Evolutionary conservation across 2,329 filamentous ascomycete genomes (phyloP), one percentile per base, ranked within the genome.

Genomic region (Cadophora sp.): DNA sequence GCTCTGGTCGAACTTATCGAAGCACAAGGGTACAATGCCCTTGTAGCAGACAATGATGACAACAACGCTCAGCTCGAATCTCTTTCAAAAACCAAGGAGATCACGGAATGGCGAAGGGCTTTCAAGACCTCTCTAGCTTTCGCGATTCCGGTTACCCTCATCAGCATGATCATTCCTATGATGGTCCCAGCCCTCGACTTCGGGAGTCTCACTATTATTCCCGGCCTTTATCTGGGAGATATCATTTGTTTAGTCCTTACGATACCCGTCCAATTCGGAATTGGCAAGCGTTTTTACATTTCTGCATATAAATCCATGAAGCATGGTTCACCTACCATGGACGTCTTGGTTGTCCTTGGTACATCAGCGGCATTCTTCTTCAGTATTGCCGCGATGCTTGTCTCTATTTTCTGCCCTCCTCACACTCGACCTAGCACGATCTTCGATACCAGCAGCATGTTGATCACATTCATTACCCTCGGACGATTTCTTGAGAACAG

Each of bases 391-490:
- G 88, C 93, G 19, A 97, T 99, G 93, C 65, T 91, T 4, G 89
- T 98, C 19, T 97, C 94, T 0, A 79, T 98, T 24, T 73, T 92
- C 16, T 84, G 87, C n/a, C 83, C 88, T 26, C 92, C 93, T 7
- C 93, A 98, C 77, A 87, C 85, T 2, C 88, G 92, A 59, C 96
- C 96, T 0, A 90, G 89, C 71, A 97, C 94, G 1, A 92, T 97
- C 19, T 99, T 99, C 76, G 96, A 99, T 77, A 99, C 96, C 1
- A 97, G 94, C 80, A 97, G 94, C 26, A 99, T 98, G 96, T 85
- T 99, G 62, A 94, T 99, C 79, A 97, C 94, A 0, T 98, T 99
- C 78, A 93, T 97, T 79, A 94, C 92, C 0, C 82, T 99, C 2
- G 93, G 96, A 4, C 90, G 96, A 43, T 99, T 92, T 82, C 82